Evolutionary conservation across 257 asterid species (phyloP).

Genomic region (Solanum arcanum): DNA sequence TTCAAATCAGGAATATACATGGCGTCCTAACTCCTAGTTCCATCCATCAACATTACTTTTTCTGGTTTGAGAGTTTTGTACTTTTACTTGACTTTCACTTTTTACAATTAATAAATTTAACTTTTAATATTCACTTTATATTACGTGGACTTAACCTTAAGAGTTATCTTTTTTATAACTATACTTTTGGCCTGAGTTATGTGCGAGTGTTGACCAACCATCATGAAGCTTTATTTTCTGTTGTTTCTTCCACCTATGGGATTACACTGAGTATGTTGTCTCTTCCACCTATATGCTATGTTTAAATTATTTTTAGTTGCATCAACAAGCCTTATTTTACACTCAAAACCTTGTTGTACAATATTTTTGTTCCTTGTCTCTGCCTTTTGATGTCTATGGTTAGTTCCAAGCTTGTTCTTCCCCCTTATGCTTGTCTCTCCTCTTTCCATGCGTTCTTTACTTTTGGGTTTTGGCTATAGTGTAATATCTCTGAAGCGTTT

Average conservation of each 20-base stretch:
- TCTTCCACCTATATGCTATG: not conserved
- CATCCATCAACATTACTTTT: not conserved
- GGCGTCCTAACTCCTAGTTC: not conserved
- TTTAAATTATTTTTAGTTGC: not conserved
- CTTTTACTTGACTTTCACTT: not conserved
- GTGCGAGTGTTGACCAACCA: not conserved
- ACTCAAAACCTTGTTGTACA: not conserved
- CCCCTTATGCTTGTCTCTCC: not conserved
- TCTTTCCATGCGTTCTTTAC: not conserved
- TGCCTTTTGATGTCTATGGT: not conserved
- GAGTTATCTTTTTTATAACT: not conserved
- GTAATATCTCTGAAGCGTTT: not conserved
- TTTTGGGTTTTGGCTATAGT: not conserved
- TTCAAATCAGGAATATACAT: not conserved
- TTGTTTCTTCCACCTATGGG: not conserved
- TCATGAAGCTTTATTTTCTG: not conserved
- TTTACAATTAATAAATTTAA: not conserved
- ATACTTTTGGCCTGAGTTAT: not conserved
- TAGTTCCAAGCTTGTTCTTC: not conserved
- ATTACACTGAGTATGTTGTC: not conserved
- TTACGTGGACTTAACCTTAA: not conserved
- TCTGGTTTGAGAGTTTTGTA: not conserved
- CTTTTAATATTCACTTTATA: not conserved
- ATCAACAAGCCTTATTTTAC: not conserved
- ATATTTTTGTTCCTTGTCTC: not conserved